Conservation (phyloP, 306 rosid species). For the Spatholobus suberectus region DNA sequence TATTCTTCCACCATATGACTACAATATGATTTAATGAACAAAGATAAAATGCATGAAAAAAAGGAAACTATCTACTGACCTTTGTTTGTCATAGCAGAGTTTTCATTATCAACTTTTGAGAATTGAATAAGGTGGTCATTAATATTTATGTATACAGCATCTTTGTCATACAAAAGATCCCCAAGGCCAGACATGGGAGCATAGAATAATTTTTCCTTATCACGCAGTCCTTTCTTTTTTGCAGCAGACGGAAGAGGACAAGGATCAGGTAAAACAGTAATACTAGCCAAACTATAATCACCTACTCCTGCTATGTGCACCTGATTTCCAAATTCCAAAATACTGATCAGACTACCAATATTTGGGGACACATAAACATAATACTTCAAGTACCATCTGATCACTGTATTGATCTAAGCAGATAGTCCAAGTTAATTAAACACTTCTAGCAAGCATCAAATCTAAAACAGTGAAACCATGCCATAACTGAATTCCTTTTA, state of each 20-base stretch:
- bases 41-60: background rate
- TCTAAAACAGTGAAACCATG: background rate
- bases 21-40: slow-evolving; percentile 18
- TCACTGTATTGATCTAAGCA: slow-evolving; percentile 16
- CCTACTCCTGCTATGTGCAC: slow-evolving; percentile 97
- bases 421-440: slow-evolving; percentile 5
- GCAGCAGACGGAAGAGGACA: slow-evolving; percentile 99
- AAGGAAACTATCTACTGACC: slow-evolving; percentile 53
- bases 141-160: slow-evolving; percentile 90
- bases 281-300: slow-evolving; percentile 71
- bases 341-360: slow-evolving; percentile 35
- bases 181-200: slow-evolving; percentile 99
- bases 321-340: slow-evolving; percentile 54
- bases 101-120: slow-evolving; percentile 68
- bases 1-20: slow-evolving; percentile 26
- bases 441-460: slow-evolving; percentile 13
- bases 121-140: slow-evolving; percentile 88
- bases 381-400: slow-evolving; percentile 9
- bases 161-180: slow-evolving; percentile 93
- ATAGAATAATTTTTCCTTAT: slow-evolving; percentile 85
- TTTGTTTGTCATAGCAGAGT: slow-evolving; percentile 51
- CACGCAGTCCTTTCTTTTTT: slow-evolving; percentile 96
- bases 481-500: background rate
- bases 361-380: slow-evolving; percentile 6
- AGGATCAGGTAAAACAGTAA: slow-evolving; percentile 80